Evolutionary conservation across 768 basidiomycete genomes (phyloP).

Genomic region (Hydnum rufescens): DNA sequence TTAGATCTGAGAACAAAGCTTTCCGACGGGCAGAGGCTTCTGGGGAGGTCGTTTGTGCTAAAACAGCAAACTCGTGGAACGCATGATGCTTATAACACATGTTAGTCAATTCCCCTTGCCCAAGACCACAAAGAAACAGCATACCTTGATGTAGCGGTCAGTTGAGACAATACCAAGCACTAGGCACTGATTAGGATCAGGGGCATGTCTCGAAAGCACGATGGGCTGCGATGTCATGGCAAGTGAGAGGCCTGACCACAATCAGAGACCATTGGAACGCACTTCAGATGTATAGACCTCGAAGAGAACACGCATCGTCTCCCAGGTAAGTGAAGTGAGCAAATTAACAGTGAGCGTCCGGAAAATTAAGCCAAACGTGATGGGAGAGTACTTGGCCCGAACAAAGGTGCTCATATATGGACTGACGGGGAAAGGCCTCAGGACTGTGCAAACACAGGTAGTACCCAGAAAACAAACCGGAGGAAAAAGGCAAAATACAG

Average conservation of each 20-base stretch:
- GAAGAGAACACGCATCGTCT: conserved; percentile 39
- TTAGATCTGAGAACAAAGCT: conserved; percentile 48
- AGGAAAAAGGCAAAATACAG: neutral
- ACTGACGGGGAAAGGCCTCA: conserved; percentile 14
- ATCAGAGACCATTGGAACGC: conserved; percentile 6
- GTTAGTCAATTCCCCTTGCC: neutral
- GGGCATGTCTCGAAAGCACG: conserved; percentile 24
- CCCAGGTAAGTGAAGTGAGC: conserved; percentile 39
- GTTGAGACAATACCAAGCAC: conserved; percentile 39
- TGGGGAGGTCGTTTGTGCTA: conserved; percentile 28
- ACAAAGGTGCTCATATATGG: conserved; percentile 49
- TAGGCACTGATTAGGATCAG: conserved; percentile 35
- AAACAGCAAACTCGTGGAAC: conserved; percentile 36
- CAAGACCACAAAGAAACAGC: neutral
- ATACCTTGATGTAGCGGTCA: neutral
- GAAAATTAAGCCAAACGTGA: conserved; percentile 7
- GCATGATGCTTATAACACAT: conserved; percentile 19
- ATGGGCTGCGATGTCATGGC: conserved; percentile 24
- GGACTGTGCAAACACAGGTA: neutral
- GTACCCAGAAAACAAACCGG: neutral
- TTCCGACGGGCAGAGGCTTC: conserved; percentile 27
- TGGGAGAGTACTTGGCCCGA: neutral
- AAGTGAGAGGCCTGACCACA: neutral
- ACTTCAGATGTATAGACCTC: conserved; percentile 41
- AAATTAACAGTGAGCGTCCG: conserved; percentile 32